These are phyloP conservation scores for Lactarius psammicola DNA, from an alignment of 768 basidiomycete genomes.

Conservation along the genomic window DNA sequence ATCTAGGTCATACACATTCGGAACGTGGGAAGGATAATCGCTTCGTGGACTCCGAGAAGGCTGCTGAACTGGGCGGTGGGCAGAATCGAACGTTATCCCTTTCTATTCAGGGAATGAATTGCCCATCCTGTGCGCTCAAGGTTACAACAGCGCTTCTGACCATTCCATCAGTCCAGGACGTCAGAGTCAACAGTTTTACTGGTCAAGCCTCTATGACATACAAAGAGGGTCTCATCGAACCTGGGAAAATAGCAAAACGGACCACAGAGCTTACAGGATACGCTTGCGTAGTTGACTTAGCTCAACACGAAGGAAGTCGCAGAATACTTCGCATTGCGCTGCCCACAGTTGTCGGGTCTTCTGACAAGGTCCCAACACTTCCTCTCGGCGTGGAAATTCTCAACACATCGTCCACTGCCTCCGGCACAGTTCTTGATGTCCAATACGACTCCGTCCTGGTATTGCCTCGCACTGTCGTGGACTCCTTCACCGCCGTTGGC, in stretches of 20 bases:
- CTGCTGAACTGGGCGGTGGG: slow-evolving; percentile 14
- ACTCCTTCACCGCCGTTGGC: slow-evolving; percentile 28
- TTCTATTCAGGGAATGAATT: slow-evolving; percentile 27
- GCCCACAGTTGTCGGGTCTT: not conserved
- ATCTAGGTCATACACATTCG: not conserved
- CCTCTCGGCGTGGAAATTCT: slow-evolving; percentile 14
- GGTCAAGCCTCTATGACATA: slow-evolving; percentile 23
- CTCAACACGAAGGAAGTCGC: slow-evolving; percentile 4
- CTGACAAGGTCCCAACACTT: slow-evolving; percentile 1
- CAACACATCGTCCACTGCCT: not conserved
- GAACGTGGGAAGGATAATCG: not conserved
- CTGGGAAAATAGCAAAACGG: slow-evolving; percentile 21
- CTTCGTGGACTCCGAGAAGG: not conserved
- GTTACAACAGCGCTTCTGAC: slow-evolving; percentile 21
- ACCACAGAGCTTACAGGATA: slow-evolving; percentile 21
- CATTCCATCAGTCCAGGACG: slow-evolving; percentile 25
- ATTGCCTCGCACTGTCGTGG: slow-evolving; percentile 38
- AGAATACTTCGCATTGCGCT: slow-evolving; percentile 22
- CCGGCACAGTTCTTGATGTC: slow-evolving; percentile 15
- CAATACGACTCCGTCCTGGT: slow-evolving; percentile 32
- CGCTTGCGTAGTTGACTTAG: slow-evolving; percentile 17
- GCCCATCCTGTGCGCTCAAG: slow-evolving; percentile 25
- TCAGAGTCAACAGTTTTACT: slow-evolving; percentile 27
- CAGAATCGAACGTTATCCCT: slow-evolving; percentile 3
- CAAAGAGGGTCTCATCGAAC: slow-evolving; percentile 19